Base-by-base conservation (phyloP, 352 stramenopile species). In the Achlya hypogyna region DNA sequence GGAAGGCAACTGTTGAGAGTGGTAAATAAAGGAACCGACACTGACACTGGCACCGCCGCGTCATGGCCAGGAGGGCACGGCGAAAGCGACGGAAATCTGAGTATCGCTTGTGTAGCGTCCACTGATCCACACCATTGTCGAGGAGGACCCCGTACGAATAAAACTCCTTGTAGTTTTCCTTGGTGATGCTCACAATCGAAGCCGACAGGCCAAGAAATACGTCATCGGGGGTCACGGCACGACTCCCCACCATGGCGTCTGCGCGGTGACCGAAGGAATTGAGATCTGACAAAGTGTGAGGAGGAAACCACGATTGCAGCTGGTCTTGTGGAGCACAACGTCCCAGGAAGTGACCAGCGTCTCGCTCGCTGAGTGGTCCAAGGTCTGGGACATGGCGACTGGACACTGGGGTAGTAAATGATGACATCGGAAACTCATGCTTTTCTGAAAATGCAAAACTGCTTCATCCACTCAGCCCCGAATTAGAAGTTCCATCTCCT, bases 81-180 rank as follows among this genome's bases (percentile, higher is more conserved):
- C 81, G 79, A 18, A 92, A 77, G 18, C 76, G 75, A 52, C 82
- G 80, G 69, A 90, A 87, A 51, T 92, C 77, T 35, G 80, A 89
- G 73, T 73, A 92, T 53, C 84, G 78, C 74, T 87, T 88, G 54
- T 80, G 68, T 16, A 91, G 29, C 27, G 83, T 71, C 47, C 81
- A 88, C 29, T 77, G 71, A 47, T 82, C 77, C 18, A 59, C 62
- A 25, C 75, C 74, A 22, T 80, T 85, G 56, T 84, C 72, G 20
- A 92, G 77, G 18, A 88, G 72, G 51, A 90, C 22, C 45, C 72
- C 64, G 71, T 81, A 92, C 14, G 45, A 29, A 25, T 51, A 47
- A 16, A 75, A 73, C 51, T 76, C 85, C 71, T 89, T 77, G 51
- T 70, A 66, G 59, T 71, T 32, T 0, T 65, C 68, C 5, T 51